Evolutionary conservation across 768 basidiomycete species (phyloP).

Genomic region (Xerocomellus amylosporus): DNA sequence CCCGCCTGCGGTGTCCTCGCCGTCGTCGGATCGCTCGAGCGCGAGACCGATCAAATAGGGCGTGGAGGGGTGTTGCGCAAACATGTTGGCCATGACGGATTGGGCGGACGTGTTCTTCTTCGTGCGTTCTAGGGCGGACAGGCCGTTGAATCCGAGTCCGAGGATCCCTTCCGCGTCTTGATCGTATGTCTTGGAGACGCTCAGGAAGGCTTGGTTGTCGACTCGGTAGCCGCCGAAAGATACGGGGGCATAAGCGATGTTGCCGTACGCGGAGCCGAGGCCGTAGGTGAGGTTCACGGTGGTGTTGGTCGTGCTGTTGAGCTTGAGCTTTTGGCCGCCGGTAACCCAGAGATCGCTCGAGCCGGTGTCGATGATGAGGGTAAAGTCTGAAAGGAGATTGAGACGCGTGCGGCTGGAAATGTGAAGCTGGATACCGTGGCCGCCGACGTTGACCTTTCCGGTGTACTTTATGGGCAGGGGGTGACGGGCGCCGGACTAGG

Average conservation of each 20-base stretch:
- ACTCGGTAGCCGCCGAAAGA: conserved; percentile 34
- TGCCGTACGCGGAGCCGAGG: conserved; percentile 37
- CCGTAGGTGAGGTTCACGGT: conserved; percentile 36
- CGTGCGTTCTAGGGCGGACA: conserved; percentile 23
- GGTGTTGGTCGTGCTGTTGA: conserved; percentile 32
- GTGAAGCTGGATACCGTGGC: conserved; percentile 16
- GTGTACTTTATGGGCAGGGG: conserved; percentile 20
- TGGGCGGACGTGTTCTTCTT: conserved; percentile 11
- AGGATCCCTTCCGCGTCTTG: conserved; percentile 23
- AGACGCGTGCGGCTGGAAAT: not conserved
- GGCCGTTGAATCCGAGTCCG: conserved; percentile 26
- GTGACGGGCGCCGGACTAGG: not conserved
- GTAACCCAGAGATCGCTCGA: conserved; percentile 32
- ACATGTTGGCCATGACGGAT: conserved; percentile 42
- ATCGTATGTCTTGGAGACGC: conserved; percentile 15
- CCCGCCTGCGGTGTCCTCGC: conserved; percentile 41
- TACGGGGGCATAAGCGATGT: conserved; percentile 36
- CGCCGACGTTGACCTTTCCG: conserved; percentile 30
- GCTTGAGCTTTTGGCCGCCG: conserved; percentile 19
- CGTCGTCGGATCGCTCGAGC: conserved; percentile 40
- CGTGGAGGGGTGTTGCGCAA: conserved; percentile 31
- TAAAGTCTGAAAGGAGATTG: conserved; percentile 23
- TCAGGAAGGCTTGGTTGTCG: conserved; percentile 28
- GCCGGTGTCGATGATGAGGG: conserved; percentile 27
- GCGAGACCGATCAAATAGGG: conserved; percentile 44